These are phyloP conservation scores for Kernera saxatilis DNA, from an alignment of 345 rosid species.

Conservation along the genomic window DNA sequence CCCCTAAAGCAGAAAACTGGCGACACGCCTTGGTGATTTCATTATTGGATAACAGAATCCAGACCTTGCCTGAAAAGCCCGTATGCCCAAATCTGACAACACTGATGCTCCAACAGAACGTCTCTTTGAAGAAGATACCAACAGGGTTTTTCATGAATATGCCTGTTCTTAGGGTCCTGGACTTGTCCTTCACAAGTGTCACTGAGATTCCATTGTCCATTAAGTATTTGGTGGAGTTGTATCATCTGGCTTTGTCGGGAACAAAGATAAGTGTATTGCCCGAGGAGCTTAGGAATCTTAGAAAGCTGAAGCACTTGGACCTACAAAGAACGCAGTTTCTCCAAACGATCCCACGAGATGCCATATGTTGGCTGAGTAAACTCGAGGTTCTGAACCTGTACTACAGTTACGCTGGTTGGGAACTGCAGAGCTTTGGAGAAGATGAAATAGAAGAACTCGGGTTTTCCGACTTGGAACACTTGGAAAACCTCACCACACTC, in stretches of 20 bases:
- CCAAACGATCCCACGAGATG: slow-evolving; percentile 36
- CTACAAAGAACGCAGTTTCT: slow-evolving; percentile 47
- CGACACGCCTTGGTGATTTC: slow-evolving; percentile 33
- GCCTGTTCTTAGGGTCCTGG: slow-evolving; percentile 36
- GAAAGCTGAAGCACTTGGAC: slow-evolving; percentile 39
- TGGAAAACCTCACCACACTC: slow-evolving; percentile 33
- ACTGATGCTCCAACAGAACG: slow-evolving; percentile 29
- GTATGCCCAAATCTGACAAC: slow-evolving; percentile 27
- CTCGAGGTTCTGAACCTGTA: slow-evolving; percentile 43
- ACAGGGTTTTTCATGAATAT: slow-evolving; percentile 27
- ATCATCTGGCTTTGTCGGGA: slow-evolving; percentile 37
- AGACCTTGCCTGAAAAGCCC: slow-evolving; percentile 32
- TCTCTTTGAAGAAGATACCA: slow-evolving; percentile 18
- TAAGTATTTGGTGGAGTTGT: slow-evolving; percentile 33
- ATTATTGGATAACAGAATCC: slow-evolving; percentile 40
- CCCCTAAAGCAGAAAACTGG: slow-evolving; percentile 30
- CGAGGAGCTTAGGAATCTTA: slow-evolving; percentile 31
- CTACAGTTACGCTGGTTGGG: slow-evolving; percentile 46
- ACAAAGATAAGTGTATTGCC: slow-evolving; percentile 46
- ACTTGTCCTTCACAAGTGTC: slow-evolving; percentile 39
- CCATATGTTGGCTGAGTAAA: slow-evolving; percentile 33
- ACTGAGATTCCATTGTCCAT: slow-evolving; percentile 41
- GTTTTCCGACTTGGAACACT: slow-evolving; percentile 35
- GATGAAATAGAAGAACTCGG: slow-evolving; percentile 31
- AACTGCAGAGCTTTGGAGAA: slow-evolving; percentile 19